These are phyloP conservation scores for Crithidia sp. DNA, from an alignment of 208 protist species.

Conservation along the genomic window DNA sequence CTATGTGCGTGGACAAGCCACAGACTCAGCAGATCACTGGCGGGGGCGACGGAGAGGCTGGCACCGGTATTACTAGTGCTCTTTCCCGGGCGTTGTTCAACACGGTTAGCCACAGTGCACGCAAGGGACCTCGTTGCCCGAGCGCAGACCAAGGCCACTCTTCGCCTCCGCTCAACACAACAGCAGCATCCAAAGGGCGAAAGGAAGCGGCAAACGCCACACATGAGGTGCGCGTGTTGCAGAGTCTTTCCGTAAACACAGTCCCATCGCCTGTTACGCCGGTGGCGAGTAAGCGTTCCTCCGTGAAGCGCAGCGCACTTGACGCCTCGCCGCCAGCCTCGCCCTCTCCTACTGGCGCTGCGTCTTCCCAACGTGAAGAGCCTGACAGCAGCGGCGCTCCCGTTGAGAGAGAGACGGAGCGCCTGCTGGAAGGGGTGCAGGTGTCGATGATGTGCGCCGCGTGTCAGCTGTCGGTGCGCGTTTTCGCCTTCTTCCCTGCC, in stretches of 20 bases:
- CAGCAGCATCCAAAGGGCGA: not conserved
- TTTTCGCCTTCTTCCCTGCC: conserved; percentile 15
- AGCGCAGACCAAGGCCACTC: not conserved
- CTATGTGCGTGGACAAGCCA: too few relatives aligned
- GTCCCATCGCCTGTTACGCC: not conserved
- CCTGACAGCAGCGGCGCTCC: too few relatives aligned
- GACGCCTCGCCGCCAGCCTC: not conserved
- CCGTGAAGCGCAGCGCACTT: not conserved
- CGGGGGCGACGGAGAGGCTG: not conserved
- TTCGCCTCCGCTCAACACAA: not conserved
- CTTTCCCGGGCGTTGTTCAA: not conserved
- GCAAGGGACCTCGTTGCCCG: not conserved
- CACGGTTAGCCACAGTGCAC: not conserved
- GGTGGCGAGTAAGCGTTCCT: not conserved
- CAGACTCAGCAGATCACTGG: not conserved
- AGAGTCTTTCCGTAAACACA: conserved; percentile 2
- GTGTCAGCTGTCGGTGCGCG: conserved; percentile 13
- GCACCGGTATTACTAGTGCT: not conserved
- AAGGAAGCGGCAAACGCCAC: not conserved
- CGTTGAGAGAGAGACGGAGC: not conserved
- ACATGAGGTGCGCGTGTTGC: not conserved
- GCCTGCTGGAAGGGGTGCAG: not conserved
- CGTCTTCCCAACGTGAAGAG: too few relatives aligned
- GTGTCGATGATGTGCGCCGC: conserved; percentile 19
- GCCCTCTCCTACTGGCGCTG: not conserved